Evolutionary conservation across 331 rosid species (phyloP).

Genomic region (Saraca asoca): DNA sequence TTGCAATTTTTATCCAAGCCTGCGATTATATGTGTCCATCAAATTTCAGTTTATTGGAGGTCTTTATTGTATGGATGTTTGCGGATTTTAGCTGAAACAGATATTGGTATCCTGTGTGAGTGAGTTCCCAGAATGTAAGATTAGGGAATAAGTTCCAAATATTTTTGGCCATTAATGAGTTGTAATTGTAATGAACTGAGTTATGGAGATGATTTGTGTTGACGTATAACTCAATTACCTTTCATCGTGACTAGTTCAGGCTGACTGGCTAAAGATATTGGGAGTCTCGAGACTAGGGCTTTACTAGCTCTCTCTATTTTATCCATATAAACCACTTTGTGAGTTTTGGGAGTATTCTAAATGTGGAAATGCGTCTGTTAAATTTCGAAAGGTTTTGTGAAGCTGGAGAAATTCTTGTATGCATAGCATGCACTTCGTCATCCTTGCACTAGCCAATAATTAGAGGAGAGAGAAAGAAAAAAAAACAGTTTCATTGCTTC

Average conservation of each 20-base stretch:
- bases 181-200: neutral
- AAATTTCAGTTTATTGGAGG: constrained; percentile 8
- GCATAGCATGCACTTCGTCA: neutral
- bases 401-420: neutral
- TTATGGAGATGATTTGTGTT: neutral
- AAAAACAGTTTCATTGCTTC: too few species aligned
- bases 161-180: neutral
- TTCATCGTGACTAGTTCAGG: neutral
- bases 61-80: neutral
- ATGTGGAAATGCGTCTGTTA: neutral
- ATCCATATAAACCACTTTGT: too few species aligned
- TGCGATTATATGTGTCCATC: neutral
- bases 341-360: neutral
- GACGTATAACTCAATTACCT: neutral
- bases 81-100: neutral
- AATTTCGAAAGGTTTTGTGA: constrained; percentile 7
- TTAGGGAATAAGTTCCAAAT: neutral
- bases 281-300: neutral
- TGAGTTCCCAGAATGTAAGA: neutral
- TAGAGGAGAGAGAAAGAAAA: too few species aligned
- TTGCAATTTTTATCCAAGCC: neutral
- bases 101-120: neutral
- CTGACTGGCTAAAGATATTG: neutral
- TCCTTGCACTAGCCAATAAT: too few species aligned
- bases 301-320: neutral